A percentile compares a stretch with the other conserved stretches of the same genome.
These are phyloP conservation scores for Cadophora luteo-olivacea DNA, from an alignment of 2,329 filamentous ascomycete species.

Conservation along the genomic window DNA sequence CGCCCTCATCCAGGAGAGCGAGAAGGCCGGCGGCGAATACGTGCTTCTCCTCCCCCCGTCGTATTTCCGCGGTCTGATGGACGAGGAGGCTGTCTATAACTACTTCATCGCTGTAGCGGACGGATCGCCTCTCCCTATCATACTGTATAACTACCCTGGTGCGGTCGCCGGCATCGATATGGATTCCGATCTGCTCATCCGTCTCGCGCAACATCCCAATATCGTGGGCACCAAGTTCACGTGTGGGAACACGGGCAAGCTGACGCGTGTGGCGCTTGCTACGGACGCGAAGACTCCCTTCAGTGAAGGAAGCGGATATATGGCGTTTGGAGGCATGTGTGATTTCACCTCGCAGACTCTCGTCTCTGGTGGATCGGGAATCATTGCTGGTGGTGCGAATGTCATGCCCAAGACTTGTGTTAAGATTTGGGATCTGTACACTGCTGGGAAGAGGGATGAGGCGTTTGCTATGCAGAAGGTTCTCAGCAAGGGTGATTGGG, in stretches of 20 bases:
- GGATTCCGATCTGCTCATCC: conserved; percentile 86
- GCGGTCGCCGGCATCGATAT: conserved; percentile 88
- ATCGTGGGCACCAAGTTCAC: conserved; percentile 92
- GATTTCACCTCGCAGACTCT: conserved; percentile 88
- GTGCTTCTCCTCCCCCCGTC: conserved; percentile 80
- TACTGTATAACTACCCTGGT: conserved; percentile 91
- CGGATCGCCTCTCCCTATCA: conserved; percentile 74
- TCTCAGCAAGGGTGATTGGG: conserved; percentile 83
- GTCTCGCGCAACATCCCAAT: conserved; percentile 79
- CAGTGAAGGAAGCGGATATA: conserved; percentile 69
- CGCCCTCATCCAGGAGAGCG: conserved; percentile 71
- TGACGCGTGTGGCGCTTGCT: conserved; percentile 79
- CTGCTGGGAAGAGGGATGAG: conserved; percentile 75
- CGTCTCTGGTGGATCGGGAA: conserved; percentile 78
- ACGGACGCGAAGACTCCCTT: conserved; percentile 73
- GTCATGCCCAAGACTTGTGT: conserved; percentile 84
- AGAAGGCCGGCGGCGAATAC: conserved; percentile 77
- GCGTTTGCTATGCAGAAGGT: conserved; percentile 77
- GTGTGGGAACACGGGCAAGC: conserved; percentile 87
- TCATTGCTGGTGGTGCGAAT: conserved; percentile 87
- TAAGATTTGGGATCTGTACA: conserved; percentile 78
- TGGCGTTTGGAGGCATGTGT: conserved; percentile 87
- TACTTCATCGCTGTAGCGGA: conserved; percentile 75
- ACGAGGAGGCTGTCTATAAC: conserved; percentile 74
- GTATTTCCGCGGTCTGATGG: conserved; percentile 79